Percentiles rank a stretch among this genome's conserved stretches.
Evolutionary conservation across 371 early-diverging fungal genomes (phyloP).

Genomic region (Sporodiniella umbellata): DNA sequence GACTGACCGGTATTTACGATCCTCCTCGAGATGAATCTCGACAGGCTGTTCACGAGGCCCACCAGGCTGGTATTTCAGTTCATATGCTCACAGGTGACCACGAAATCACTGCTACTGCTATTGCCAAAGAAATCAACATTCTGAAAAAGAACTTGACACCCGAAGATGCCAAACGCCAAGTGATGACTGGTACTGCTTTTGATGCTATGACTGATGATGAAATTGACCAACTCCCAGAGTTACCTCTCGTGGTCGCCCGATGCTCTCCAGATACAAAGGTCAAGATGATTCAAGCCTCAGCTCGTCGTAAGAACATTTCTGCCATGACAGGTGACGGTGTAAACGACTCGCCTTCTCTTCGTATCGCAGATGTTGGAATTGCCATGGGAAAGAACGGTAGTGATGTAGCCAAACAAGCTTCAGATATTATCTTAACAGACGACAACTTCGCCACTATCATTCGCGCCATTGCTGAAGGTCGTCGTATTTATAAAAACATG

Average conservation of each 20-base stretch:
- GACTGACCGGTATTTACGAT: conserved; percentile 89
- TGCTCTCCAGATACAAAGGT: conserved; percentile 96
- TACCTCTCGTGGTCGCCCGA: conserved; percentile 91
- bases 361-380: conserved; percentile 88
- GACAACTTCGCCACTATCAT: conserved; percentile 89
- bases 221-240: conserved; percentile 68
- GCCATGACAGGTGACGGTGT: conserved; percentile 93
- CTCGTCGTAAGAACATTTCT: conserved; percentile 65
- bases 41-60: conserved; percentile 78
- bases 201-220: conserved; percentile 80
- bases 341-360: conserved; percentile 90
- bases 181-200: conserved; percentile 82
- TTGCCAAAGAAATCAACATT: conserved; percentile 90
- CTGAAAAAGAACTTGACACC: conserved; percentile 44
- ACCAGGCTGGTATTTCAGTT: conserved; percentile 87
- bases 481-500: conserved; percentile 90
- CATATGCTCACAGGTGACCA: conserved; percentile 96
- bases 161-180: conserved; percentile 50
- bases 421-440: conserved; percentile 86
- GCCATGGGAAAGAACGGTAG: conserved; percentile 91
- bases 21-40: conserved; percentile 78
- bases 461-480: conserved; percentile 79
- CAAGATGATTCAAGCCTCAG: conserved; percentile 92
- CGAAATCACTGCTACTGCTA: conserved; percentile 85
- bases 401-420: conserved; percentile 91